phyloP scores from a whole-genome alignment of 2,329 filamentous ascomycete genomes.

The Penicillium sp. region DNA sequence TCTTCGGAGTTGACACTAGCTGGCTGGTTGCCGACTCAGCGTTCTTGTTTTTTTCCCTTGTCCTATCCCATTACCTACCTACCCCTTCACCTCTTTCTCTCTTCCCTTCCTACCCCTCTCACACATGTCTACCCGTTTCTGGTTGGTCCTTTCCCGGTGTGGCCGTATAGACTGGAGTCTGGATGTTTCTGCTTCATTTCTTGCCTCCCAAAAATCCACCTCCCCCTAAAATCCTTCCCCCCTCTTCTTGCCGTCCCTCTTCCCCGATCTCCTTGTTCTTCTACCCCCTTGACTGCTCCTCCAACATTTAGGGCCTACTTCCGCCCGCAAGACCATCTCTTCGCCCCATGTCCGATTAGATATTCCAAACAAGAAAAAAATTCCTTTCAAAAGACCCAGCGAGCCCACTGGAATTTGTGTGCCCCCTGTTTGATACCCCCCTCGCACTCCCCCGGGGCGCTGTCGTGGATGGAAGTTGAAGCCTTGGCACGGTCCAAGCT shows the following conservation, averaged over 20 bases:
- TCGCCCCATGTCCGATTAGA: conserved; percentile 22
- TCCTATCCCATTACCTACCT: background rate
- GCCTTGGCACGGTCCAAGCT: conserved; percentile 6
- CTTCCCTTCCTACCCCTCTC: background rate
- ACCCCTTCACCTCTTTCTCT: background rate
- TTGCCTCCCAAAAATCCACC: background rate
- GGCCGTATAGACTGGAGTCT: conserved; percentile 15
- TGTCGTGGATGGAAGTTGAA: conserved; percentile 2
- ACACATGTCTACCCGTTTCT: background rate
- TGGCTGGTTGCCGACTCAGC: conserved; percentile 35
- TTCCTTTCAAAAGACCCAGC: conserved; percentile 14
- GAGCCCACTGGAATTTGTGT: conserved; percentile 12
- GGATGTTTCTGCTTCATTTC: conserved; percentile 6
- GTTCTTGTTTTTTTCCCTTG: conserved; percentile 18
- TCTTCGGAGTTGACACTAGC: conserved; percentile 32
- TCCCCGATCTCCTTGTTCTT: background rate
- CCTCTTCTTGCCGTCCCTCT: background rate
- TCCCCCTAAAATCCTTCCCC: background rate
- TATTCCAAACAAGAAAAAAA: conserved; percentile 24
- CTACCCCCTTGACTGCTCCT: background rate
- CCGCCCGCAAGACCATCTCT: conserved; percentile 22
- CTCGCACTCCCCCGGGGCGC: conserved; percentile 6
- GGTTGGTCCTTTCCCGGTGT: conserved; percentile 5
- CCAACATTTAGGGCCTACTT: conserved; percentile 30
- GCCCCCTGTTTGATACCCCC: conserved; percentile 27